phyloP scores from a whole-genome alignment of 2,329 filamentous ascomycete genomes.

The Hirsutella thompsonii region DNA sequence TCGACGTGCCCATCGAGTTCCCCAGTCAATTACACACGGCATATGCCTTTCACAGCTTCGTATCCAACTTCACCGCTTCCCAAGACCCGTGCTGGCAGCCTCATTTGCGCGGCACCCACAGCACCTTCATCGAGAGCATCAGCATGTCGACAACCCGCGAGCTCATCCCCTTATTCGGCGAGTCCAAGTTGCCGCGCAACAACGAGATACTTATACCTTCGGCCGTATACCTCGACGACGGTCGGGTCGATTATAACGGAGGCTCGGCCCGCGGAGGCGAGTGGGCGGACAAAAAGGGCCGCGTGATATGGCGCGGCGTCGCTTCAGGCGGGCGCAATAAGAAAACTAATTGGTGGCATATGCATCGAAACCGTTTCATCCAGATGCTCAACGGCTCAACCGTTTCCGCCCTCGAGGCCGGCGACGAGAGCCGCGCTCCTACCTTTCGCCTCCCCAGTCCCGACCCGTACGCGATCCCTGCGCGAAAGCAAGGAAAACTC shows the following conservation, averaged over 20 bases:
- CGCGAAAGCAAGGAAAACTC: slow-evolving; percentile 17
- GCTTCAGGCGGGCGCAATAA: slow-evolving; percentile 44
- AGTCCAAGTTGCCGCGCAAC: slow-evolving; percentile 49
- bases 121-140: slow-evolving; percentile 42
- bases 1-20: slow-evolving; percentile 17
- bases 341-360: slow-evolving; percentile 47
- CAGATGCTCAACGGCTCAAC: slow-evolving; percentile 54
- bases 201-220: slow-evolving; percentile 53
- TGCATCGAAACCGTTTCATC: slow-evolving; percentile 58
- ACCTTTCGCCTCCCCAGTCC: slow-evolving; percentile 36
- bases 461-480: slow-evolving; percentile 28
- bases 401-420: slow-evolving; percentile 33
- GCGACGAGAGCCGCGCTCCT: slow-evolving; percentile 19
- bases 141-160: slow-evolving; percentile 37
- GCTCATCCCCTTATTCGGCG: slow-evolving; percentile 47
- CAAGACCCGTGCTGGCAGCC: slow-evolving; percentile 48
- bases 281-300: slow-evolving; percentile 44
- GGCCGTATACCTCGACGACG: slow-evolving; percentile 48
- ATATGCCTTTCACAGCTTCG: slow-evolving; percentile 31
- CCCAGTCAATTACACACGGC: slow-evolving; percentile 19
- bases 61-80: slow-evolving; percentile 45
- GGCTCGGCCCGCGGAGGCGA: slow-evolving; percentile 37
- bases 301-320: slow-evolving; percentile 50
- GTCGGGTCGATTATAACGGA: slow-evolving; percentile 42
- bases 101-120: slow-evolving; percentile 35